Evolutionary conservation across 352 stramenopile genomes (phyloP), one percentile per base, ranked within the genome.

Genomic region (Globisporangium heterothallicum): DNA sequence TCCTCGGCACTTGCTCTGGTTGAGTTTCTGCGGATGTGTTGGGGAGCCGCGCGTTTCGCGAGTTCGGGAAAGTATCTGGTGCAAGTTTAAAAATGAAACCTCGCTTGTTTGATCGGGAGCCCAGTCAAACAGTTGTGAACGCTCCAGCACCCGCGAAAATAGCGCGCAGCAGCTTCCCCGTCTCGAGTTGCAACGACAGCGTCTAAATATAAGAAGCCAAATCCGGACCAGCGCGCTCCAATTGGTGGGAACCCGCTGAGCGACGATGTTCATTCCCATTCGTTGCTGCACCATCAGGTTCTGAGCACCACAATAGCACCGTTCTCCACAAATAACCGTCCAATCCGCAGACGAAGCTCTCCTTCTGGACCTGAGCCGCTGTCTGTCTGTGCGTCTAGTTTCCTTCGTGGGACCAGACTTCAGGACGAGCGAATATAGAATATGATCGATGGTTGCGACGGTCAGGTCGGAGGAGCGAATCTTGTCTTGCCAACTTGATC

Each of bases 81-180:
- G 70, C 59, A 78, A 78, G 61, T 79, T 80, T 79, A 78, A 74
- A 77, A 82, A 77, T 80, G 74, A 85, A 85, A 85, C 70, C 66
- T 63, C 64, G 61, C 45, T 25, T 26, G 48, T 25, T 46, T 21
- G 45, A 29, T 44, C 44, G 44, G 12, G 44, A 8, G 4, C 44
- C 27, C 26, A 51, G 41, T 51, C 38, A 38, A 51, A 51, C 25
- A 35, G 26, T 26, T 21, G 25, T 19, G 25, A 27, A 38, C 52
- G 24, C 27, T 27, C 24, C 18, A 16, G n/a, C 19, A 26, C 12
- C 13, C 22, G 34, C 44, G 53, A 70, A 71, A 71, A 54, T 54
- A 46, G 34, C 48, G 32, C 2, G 32, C 24, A 36, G 16, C 12
- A 32, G 13, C 25, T 45, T 35, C 41, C 41, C 22, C 41, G 41